Conservation (phyloP, 225 moss, liverwort and hornwort genomes). For the Anthoceros angustus region DNA sequence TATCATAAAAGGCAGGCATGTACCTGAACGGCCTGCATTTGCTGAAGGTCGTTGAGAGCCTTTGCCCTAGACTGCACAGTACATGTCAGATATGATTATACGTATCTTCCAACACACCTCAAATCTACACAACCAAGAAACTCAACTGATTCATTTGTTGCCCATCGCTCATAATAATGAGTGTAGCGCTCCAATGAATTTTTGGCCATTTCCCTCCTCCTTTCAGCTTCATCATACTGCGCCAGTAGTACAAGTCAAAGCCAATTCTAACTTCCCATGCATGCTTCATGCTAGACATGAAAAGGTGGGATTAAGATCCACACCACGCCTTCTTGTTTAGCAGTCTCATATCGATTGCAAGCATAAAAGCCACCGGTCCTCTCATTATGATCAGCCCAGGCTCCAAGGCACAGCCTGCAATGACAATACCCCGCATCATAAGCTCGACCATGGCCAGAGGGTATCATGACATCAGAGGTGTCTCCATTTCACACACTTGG, state of each 20-base stretch:
- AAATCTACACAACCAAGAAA: too few species aligned
- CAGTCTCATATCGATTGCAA: conserved; percentile 97
- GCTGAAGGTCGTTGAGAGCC: conserved; percentile 71
- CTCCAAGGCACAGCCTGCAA: conserved; percentile 93
- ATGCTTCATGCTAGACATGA: background rate
- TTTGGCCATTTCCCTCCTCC: conserved; percentile 99
- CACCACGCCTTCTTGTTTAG: conserved; percentile 93
- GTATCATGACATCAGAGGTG: too few species aligned
- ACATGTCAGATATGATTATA: too few species aligned
- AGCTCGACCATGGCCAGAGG: background rate
- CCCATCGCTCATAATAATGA: conserved; percentile 99
- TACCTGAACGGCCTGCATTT: conserved; percentile 76
- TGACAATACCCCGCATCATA: background rate
- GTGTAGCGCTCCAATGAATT: conserved; percentile 96
- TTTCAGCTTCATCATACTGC: conserved; percentile 94
- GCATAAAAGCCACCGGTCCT: conserved; percentile 97
- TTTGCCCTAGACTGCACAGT: conserved; percentile 59
- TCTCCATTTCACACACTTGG: too few species aligned
- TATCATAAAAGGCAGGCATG: background rate
- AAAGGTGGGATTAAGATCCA: background rate
- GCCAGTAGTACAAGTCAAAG: conserved; percentile 1
- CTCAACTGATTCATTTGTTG: conserved; percentile 87
- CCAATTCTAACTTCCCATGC: background rate
- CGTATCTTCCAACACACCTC: too few species aligned
- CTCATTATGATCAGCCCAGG: conserved; percentile 96